phyloP scores from a whole-genome alignment of 2,329 filamentous ascomycete species.

The Fusarium sp. region DNA sequence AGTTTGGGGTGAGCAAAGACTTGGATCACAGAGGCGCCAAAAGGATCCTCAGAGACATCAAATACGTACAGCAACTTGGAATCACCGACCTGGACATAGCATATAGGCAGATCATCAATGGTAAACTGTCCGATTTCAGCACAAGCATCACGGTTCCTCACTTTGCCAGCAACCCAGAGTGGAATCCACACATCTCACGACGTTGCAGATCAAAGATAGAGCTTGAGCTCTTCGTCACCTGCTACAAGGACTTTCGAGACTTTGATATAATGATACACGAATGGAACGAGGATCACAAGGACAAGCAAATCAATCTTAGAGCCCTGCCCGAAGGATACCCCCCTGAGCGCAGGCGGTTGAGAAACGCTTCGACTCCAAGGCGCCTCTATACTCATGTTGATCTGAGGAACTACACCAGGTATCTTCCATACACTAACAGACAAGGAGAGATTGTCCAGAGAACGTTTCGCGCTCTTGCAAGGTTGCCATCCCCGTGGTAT shows the following conservation, averaged over 20 bases:
- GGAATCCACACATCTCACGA: neutral
- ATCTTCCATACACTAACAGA: neutral
- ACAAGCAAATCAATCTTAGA: neutral
- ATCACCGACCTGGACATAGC: neutral
- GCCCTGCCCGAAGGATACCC: neutral
- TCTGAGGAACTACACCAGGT: neutral
- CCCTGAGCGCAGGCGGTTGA: neutral
- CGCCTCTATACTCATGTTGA: neutral
- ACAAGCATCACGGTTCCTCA: slow-evolving; percentile 39
- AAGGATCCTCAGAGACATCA: neutral
- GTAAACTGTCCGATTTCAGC: slow-evolving; percentile 41
- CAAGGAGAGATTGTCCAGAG: neutral
- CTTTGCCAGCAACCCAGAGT: slow-evolving; percentile 16
- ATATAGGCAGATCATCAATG: slow-evolving; percentile 28
- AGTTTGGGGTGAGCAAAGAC: neutral
- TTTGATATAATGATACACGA: neutral
- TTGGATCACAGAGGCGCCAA: neutral
- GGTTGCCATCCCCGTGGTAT: neutral
- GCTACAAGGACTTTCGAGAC: neutral
- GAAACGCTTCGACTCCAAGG: neutral
- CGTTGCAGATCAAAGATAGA: neutral
- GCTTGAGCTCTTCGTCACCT: neutral
- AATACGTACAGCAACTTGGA: neutral
- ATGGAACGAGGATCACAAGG: neutral
- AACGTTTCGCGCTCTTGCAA: neutral